phyloP scores from a whole-genome alignment of 2,329 filamentous ascomycete species.

The Fusarium zealandicum region DNA sequence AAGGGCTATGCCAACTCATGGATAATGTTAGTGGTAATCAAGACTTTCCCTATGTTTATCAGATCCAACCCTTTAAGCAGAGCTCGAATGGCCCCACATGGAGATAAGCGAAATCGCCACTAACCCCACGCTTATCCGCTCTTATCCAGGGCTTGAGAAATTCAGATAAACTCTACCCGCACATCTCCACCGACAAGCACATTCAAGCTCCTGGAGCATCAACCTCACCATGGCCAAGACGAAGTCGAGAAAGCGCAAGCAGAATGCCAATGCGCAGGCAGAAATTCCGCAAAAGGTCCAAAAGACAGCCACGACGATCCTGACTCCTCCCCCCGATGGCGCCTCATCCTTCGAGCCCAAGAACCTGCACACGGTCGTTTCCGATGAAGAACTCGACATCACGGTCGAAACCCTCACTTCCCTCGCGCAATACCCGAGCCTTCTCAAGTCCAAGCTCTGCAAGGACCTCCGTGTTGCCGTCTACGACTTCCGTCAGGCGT shows the following conservation, averaged over 20 bases:
- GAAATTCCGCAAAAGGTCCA: constrained; percentile 48
- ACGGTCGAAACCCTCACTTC: constrained; percentile 69
- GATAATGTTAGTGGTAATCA: no score
- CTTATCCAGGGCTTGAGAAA: neutral
- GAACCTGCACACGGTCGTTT: constrained; percentile 61
- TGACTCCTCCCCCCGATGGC: constrained; percentile 49
- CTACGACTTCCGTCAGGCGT: constrained; percentile 73
- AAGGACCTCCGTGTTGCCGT: constrained; percentile 71
- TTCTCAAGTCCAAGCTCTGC: constrained; percentile 74
- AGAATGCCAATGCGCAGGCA: constrained; percentile 41
- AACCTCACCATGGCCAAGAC: constrained; percentile 51
- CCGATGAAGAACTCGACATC: constrained; percentile 71
- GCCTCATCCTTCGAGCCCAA: constrained; percentile 51
- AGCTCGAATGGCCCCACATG: no score
- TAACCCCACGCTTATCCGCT: no score
- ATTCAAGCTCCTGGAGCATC: neutral
- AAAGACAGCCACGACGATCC: constrained; percentile 45
- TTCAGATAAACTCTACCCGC: neutral
- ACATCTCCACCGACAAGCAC: neutral
- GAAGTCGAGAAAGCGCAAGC: constrained; percentile 57
- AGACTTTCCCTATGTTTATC: no score
- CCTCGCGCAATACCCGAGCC: constrained; percentile 63
- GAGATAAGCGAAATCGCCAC: no score
- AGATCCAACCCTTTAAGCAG: no score
- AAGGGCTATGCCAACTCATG: no score